Evolutionary conservation across 108 stramenopile species (phyloP), one percentile per base, ranked within the genome.

Genomic region (Fragilaria radians): DNA sequence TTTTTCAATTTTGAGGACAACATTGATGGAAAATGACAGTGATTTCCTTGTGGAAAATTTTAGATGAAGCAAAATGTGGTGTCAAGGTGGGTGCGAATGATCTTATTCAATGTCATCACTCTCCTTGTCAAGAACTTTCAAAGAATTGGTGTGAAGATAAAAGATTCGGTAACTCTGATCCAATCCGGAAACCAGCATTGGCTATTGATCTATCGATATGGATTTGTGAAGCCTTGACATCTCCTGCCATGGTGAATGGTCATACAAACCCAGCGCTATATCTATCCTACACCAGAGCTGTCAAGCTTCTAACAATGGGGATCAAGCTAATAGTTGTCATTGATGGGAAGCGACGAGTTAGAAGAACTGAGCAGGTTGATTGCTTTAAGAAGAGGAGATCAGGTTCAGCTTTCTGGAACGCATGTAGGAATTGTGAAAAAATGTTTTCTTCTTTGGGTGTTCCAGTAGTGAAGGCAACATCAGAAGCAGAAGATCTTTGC

Each of bases 401-500:
- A 21, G 85, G 81, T 3, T 69, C 79, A 42, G 66, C 67, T 18
- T 92, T 91, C 59, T 80, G 83, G 83, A 74, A 46, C 27, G 84
- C 90, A n/a, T 82, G 82, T 33, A 45, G 73, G 32, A 60, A 71
- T 19, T 86, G 86, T 48, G 81, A 85, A 62, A 52, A 62, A 3
- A 63, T 99, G 66, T 66, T 99, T 0, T 52, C 67, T 28, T 53
- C 82, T 5, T 68, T 97, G 26, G 96, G 94, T 23, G 79, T 97
- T 25, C 85, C 91, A 2, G 96, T 93, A 31, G 66, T 97, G 45
- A 74, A 82, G 14, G 96, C 98, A 3, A 87, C 88, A 23, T 89
- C 91, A 25, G 96, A 97, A 63, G 98, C 95, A 2, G 98, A 99
- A 63, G 96, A 96, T 9, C 70, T 96, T 28, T 97, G 97, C 64